A percentile compares a stretch with the other conserved stretches of the same genome.
These are phyloP conservation scores for Rossbeevera mucosa DNA, from an alignment of 768 basidiomycete species.

Conservation along the genomic window DNA sequence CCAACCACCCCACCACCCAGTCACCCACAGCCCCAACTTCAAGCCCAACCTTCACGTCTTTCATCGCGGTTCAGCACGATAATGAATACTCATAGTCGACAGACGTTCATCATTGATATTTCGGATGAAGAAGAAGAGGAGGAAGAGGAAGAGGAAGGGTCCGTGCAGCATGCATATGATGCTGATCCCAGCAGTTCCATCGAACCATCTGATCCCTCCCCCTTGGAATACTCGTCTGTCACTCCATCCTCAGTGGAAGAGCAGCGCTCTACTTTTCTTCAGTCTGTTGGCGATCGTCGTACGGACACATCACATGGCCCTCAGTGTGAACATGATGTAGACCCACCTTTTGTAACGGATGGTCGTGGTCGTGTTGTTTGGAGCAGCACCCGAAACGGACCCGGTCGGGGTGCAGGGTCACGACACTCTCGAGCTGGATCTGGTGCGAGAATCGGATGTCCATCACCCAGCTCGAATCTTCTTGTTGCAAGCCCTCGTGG, in stretches of 20 bases:
- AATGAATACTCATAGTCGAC: conserved; percentile 18
- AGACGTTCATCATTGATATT: conserved; percentile 31
- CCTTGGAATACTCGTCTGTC: neutral
- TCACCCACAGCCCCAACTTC: neutral
- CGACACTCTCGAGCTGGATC: conserved; percentile 23
- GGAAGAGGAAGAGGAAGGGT: conserved; percentile 17
- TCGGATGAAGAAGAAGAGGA: conserved; percentile 30
- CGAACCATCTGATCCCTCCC: neutral
- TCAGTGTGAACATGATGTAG: conserved; percentile 31
- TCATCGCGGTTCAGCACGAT: conserved; percentile 27
- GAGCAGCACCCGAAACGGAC: conserved; percentile 28
- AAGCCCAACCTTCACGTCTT: conserved; percentile 4
- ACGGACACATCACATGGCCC: conserved; percentile 5
- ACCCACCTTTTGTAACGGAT: conserved; percentile 59
- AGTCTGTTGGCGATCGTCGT: conserved; percentile 2
- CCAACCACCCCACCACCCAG: neutral
- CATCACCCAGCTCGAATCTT: conserved; percentile 10
- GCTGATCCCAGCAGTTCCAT: neutral
- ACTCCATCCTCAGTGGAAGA: conserved; percentile 1
- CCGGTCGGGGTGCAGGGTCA: conserved; percentile 14
- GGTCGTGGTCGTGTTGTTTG: conserved; percentile 59
- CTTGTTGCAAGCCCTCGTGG: conserved; percentile 14
- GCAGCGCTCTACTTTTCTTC: neutral
- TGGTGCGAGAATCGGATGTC: conserved; percentile 13
- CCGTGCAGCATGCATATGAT: neutral